These are phyloP conservation scores for Salix dunnii DNA, from an alignment of 345 rosid species.

Conservation along the genomic window DNA sequence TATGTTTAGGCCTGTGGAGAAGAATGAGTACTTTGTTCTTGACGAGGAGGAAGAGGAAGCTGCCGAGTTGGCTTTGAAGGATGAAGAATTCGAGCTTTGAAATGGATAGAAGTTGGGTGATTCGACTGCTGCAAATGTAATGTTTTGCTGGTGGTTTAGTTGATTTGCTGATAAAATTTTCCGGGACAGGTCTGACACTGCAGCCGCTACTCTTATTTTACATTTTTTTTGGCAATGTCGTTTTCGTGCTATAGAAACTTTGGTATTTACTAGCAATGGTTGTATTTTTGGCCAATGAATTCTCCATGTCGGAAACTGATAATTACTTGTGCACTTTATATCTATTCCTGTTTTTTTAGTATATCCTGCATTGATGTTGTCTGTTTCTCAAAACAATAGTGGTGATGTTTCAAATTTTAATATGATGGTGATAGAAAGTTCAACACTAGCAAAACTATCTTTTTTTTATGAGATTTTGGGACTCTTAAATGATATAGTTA, in stretches of 20 bases:
- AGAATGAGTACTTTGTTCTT: constrained; percentile 77
- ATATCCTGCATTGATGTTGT: no score
- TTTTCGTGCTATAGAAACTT: constrained; percentile 18
- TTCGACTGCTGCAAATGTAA: constrained; percentile 6
- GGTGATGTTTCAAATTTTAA: no score
- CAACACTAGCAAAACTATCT: no score
- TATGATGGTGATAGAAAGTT: no score
- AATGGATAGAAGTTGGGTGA: background rate
- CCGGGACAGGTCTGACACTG: constrained; percentile 11
- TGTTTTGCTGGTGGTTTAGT: background rate
- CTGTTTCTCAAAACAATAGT: no score
- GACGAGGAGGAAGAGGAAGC: constrained; percentile 95
- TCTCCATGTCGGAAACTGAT: constrained; percentile 4
- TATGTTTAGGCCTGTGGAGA: constrained; percentile 93
- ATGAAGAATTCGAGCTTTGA: constrained; percentile 89
- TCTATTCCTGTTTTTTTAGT: no score
- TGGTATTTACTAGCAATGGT: constrained; percentile 15
- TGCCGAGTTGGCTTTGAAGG: constrained; percentile 68
- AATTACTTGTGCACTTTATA: background rate
- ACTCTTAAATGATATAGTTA: no score
- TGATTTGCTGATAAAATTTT: constrained; percentile 9
- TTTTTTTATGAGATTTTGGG: no score
- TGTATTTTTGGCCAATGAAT: constrained; percentile 6
- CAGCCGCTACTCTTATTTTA: background rate
- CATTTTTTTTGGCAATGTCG: background rate